Conservation (phyloP, 768 basidiomycete species). For the Dioszegia crocea region DNA sequence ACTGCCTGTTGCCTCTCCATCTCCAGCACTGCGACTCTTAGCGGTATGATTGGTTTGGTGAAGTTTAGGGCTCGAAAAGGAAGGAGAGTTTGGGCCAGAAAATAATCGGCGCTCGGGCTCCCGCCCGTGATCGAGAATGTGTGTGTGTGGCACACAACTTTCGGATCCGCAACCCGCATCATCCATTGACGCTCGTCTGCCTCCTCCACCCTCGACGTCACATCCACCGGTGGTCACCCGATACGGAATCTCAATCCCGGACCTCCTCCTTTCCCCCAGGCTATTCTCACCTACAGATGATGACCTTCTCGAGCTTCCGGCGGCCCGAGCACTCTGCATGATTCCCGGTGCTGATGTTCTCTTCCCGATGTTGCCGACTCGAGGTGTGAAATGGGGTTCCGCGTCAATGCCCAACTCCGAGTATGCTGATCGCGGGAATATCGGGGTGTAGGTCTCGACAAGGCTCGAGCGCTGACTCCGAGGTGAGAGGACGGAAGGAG, state of each 20-base stretch:
- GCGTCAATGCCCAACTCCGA: background rate
- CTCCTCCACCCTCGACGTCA: too few species aligned
- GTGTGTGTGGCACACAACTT: background rate
- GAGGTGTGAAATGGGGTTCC: background rate
- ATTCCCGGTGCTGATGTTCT: background rate
- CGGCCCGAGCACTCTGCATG: background rate
- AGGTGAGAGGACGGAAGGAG: background rate
- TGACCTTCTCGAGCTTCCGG: background rate
- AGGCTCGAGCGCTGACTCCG: background rate
- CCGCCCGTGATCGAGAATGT: background rate
- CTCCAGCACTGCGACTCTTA: too few species aligned
- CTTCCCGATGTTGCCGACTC: background rate
- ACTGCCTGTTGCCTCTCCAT: too few species aligned
- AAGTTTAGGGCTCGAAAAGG: background rate
- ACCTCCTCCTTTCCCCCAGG: background rate
- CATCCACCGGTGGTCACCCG: too few species aligned
- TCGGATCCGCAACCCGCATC: background rate
- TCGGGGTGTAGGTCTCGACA: background rate
- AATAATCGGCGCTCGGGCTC: background rate
- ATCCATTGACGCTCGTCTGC: too few species aligned
- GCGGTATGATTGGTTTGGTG: background rate
- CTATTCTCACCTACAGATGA: background rate
- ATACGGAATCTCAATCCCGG: too few species aligned
- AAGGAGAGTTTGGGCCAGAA: slow-evolving; percentile 1
- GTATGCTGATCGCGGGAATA: background rate